Evolutionary conservation across 257 asterid species (phyloP), one percentile per base, ranked within the genome.

Genomic region (Penstemon eatonii): DNA sequence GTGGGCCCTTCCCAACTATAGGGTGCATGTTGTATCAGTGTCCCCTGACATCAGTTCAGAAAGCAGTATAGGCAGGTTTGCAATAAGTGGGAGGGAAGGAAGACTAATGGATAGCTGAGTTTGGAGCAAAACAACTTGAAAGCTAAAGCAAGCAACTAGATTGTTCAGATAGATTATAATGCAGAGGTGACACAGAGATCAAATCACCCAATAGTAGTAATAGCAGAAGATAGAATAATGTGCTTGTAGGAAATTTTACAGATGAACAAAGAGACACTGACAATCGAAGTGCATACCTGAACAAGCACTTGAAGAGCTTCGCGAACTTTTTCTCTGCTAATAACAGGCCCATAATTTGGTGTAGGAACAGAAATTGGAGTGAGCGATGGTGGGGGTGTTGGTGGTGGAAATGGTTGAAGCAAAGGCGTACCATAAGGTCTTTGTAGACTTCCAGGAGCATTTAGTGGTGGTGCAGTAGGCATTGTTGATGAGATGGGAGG

Each of bases 401-500:
- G 98, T 3, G 98, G 97, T 67, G 98, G 99, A 74, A 87, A 91
- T 66, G 99, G 96, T 86, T 89, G 96, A 60, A 95, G 97, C 74
- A 87, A 73, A 39, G 99, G 97, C 51, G 95, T 78, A 72, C 96
- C 96, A 71, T 87, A 86, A 57, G 92, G 91, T 71, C 90, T 86
- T 66, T 80, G 96, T 18, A 84, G 70, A 78, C 63, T 73, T 54
- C 73, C 83, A 12, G 85, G 83, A 75, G 90, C 77, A 74, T 82
- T 85, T 60, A 86, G 72, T 44, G 91, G 91, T 63, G 97, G 91
- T 7, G 91, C 96, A 74, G 94, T 80, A 45, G 91, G 90, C 67
- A 85, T 59, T 58, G 96, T 66, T 33, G 96, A 75, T 69, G 93
- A 76, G 67, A 87, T 69, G 1, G 97, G 91, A 59, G 88, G 91